Percentiles rank a stretch among this genome's conserved stretches.
Evolutionary conservation across 352 stramenopile species (phyloP).

Genomic region (Globisporangium paroecandrum): DNA sequence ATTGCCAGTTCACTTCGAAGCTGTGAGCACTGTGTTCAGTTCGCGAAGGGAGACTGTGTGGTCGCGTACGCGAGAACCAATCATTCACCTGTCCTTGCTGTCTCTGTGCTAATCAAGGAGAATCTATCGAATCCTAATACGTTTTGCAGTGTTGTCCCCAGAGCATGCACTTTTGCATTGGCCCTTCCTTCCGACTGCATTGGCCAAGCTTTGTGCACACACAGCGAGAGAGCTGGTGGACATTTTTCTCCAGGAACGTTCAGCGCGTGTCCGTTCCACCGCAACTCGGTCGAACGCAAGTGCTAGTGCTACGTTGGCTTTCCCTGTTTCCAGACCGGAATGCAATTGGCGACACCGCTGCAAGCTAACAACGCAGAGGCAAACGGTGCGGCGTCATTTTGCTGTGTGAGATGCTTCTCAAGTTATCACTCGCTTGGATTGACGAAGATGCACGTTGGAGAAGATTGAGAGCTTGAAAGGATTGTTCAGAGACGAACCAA

Average conservation of each 20-base stretch:
- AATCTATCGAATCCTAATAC: not conserved
- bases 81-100: not conserved
- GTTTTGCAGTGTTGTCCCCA: not conserved
- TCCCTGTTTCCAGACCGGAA: not conserved
- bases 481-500: not conserved
- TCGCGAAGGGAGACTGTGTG: not conserved
- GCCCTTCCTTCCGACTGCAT: not conserved
- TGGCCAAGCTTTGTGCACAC: not conserved
- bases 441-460: not conserved
- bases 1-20: not conserved
- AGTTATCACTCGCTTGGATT: not conserved
- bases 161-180: not conserved
- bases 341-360: not conserved
- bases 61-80: not conserved
- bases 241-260: not conserved
- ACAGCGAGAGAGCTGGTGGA: not conserved
- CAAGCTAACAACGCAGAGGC: not conserved
- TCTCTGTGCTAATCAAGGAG: not conserved
- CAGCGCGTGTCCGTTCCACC: not conserved
- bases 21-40: not conserved
- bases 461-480: not conserved
- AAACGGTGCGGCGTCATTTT: not conserved
- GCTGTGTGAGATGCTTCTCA: not conserved
- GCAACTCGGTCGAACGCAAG: not conserved
- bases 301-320: not conserved